Base-by-base conservation (phyloP, 2,329 filamentous ascomycete species). In the Juglanconis juglandina region DNA sequence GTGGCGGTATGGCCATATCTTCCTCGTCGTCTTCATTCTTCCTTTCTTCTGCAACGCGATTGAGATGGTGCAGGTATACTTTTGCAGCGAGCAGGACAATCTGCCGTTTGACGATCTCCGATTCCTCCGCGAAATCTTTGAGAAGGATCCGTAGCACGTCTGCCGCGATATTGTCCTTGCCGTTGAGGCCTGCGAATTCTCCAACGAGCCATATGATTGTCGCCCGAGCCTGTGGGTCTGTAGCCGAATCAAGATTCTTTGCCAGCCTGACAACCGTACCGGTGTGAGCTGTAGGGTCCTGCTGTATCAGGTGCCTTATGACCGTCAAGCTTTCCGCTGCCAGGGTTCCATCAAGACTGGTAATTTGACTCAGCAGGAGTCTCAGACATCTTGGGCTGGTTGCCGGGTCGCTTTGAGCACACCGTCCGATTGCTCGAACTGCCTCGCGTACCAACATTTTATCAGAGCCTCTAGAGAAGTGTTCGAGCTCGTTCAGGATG, bases 141-240 rank as follows among this genome's bases (percentile, higher is more conserved):
- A 92, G 83, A 2, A 99, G 77, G 48, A 98, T 94, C 7, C 95
- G 87, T 39, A 98, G 78, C 6, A 98, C 92, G 69, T 99, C 95
- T 0, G 94, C 88, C 0, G 95, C 95, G 63, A 99, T 94, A 68
- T 96, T 96, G 71, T 95, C 88, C 62, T 93, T 88, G 9, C 88
- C 84, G 59, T 92, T 86, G 3, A 89, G 75, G 0, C 92, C 91
- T 0, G 94, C 87, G 68, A 96, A 98, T 73, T 99, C 95, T 50
- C 95, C 95, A 0, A 98, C 93, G 0, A 99, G 85, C 95, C 95
- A 99, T 67, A 99, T 90, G 64, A 99, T 97, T 53, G 91, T 96
- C 3, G 95, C 95, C 66, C 95, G 84, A 3, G 95, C 95, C 63
- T 92, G 89, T 1, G 95, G 87, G 63, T 95, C 93, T 0, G 90